Conservation (phyloP, 108 stramenopile species). For the Skeletonema menzelii region DNA sequence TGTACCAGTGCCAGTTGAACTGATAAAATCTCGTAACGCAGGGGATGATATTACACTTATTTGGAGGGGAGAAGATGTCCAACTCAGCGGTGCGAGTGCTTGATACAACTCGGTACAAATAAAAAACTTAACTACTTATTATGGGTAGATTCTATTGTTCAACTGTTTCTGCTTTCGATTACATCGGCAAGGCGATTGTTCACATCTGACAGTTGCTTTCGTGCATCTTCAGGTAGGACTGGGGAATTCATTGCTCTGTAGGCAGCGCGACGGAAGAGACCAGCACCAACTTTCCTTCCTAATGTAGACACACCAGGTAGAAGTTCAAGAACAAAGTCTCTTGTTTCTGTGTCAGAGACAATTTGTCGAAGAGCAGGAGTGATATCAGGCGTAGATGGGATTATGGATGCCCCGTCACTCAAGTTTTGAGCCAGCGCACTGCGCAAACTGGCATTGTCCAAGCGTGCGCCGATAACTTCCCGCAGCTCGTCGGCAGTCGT, state of each 20-base stretch:
- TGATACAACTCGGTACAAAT: background rate
- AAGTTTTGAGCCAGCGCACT: slow-evolving; percentile 43
- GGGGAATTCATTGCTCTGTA: slow-evolving; percentile 60
- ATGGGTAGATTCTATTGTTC: background rate
- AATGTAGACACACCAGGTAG: slow-evolving; percentile 58
- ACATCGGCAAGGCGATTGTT: slow-evolving; percentile 64
- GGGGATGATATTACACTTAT: background rate
- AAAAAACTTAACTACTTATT: background rate
- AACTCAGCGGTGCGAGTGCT: background rate
- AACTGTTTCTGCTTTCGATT: slow-evolving; percentile 29
- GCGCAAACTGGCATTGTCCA: slow-evolving; percentile 39
- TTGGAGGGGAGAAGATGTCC: slow-evolving; percentile 1
- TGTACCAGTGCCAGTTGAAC: slow-evolving; percentile 50
- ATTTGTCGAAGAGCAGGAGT: slow-evolving; percentile 33
- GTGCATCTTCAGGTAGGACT: slow-evolving; percentile 53
- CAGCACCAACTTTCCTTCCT: slow-evolving; percentile 62
- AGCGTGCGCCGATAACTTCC: slow-evolving; percentile 37
- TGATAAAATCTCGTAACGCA: slow-evolving; percentile 8
- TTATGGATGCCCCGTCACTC: slow-evolving; percentile 51
- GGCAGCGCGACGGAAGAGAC: slow-evolving; percentile 75
- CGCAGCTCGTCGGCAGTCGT: slow-evolving; percentile 57
- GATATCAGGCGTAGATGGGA: slow-evolving; percentile 43
- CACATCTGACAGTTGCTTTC: slow-evolving; percentile 49
- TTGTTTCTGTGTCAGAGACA: slow-evolving; percentile 45
- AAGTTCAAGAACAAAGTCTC: slow-evolving; percentile 53